These are phyloP conservation scores for Fusarium sp. DNA, from an alignment of 2,329 filamentous ascomycete genomes.

Conservation along the genomic window DNA sequence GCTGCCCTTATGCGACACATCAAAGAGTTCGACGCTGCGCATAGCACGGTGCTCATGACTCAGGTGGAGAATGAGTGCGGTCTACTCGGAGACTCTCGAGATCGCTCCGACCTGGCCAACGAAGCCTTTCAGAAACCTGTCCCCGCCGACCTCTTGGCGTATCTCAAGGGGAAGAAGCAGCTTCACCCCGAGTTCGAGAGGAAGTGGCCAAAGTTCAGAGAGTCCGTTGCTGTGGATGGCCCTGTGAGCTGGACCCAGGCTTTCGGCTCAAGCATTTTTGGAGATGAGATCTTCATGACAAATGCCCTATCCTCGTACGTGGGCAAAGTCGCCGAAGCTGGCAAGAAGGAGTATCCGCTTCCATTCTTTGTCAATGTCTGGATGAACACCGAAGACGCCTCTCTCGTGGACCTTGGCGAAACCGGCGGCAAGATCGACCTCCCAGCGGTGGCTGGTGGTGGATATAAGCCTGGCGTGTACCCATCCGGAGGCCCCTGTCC, in stretches of 20 bases:
- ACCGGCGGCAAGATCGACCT: neutral
- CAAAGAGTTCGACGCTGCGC: neutral
- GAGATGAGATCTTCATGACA: neutral
- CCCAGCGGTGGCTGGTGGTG: neutral
- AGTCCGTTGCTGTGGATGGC: neutral
- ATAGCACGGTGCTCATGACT: neutral
- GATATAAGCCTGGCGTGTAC: neutral
- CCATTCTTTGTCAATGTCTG: neutral
- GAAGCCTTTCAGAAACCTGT: neutral
- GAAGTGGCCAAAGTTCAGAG: neutral
- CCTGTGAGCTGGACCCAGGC: neutral
- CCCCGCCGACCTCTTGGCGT: neutral
- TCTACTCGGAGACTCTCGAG: neutral
- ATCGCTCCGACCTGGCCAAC: neutral
- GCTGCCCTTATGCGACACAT: neutral
- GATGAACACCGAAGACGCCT: neutral
- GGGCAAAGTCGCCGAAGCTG: neutral
- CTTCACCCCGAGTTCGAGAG: neutral
- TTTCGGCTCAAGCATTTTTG: neutral
- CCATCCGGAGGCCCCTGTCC: neutral
- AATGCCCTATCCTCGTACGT: neutral
- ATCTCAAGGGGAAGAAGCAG: neutral
- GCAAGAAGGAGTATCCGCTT: neutral
- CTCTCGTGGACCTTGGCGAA: neutral
- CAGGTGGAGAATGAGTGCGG: neutral